Conservation (phyloP, 2,329 filamentous ascomycete species). For the Sclerotinia trifoliorum region DNA sequence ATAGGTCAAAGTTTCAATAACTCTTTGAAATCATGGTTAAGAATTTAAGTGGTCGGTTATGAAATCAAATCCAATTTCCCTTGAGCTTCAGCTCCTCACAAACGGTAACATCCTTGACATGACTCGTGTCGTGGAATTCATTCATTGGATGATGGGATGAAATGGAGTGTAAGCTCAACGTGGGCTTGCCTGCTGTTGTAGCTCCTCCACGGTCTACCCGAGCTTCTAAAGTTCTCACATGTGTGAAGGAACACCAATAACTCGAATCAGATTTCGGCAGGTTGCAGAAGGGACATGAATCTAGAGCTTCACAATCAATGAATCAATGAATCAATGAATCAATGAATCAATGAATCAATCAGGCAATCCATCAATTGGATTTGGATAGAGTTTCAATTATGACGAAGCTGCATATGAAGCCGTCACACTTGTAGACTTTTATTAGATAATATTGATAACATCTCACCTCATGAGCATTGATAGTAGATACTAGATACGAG, state of each 20-base stretch:
- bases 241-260: not conserved
- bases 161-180: constrained; percentile 8
- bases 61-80: not conserved
- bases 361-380: not conserved
- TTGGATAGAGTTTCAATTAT: not conserved
- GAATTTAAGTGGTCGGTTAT: not conserved
- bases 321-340: not conserved
- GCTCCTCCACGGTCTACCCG: not conserved
- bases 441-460: not conserved
- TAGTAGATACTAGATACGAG: not conserved
- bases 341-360: not conserved
- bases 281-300: not conserved
- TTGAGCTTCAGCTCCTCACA: constrained; percentile 16
- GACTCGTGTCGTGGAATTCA: constrained; percentile 6
- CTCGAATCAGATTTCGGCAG: not conserved
- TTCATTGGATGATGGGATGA: constrained; percentile 6
- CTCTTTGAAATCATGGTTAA: too few species aligned
- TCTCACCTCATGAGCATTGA: too few species aligned
- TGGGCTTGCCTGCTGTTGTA: too few species aligned
- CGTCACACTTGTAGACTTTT: not conserved
- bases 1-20: not conserved
- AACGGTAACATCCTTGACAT: not conserved
- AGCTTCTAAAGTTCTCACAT: constrained; percentile 3
- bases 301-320: constrained; percentile 9
- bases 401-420: too few species aligned